These are phyloP conservation scores for Sporothrix brunneoviolacea DNA, from an alignment of 2,329 filamentous ascomycete species.

Conservation along the genomic window DNA sequence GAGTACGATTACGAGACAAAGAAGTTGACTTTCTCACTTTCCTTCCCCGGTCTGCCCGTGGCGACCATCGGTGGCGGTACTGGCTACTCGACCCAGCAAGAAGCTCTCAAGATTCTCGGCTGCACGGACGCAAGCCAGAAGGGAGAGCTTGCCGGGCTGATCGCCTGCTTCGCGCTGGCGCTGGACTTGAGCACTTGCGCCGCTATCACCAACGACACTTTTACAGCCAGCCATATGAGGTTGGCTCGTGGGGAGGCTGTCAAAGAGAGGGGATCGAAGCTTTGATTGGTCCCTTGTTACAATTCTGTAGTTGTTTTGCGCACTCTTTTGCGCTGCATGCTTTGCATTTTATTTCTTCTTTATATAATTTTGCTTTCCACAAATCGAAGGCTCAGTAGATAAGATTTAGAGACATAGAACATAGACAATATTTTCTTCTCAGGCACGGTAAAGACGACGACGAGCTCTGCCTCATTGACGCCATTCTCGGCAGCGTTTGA, in stretches of 20 bases:
- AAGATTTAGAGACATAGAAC: too few relatives aligned
- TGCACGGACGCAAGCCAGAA: neutral
- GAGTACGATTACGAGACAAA: neutral
- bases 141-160: neutral
- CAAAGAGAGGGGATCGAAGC: neutral
- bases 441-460: too few relatives aligned
- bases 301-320: too few relatives aligned
- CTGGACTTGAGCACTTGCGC: neutral
- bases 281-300: neutral
- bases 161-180: neutral
- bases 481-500: too few relatives aligned
- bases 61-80: neutral
- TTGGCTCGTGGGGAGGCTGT: neutral
- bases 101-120: neutral
- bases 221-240: neutral
- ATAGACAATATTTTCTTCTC: too few relatives aligned
- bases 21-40: neutral
- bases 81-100: neutral
- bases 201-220: neutral
- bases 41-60: neutral
- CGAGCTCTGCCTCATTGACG: too few relatives aligned
- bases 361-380: too few relatives aligned
- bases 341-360: too few relatives aligned
- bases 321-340: too few relatives aligned
- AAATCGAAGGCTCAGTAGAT: too few relatives aligned